phyloP scores from a whole-genome alignment of 192 early-diverging fungal genomes.

The Dissophora globulifera region DNA sequence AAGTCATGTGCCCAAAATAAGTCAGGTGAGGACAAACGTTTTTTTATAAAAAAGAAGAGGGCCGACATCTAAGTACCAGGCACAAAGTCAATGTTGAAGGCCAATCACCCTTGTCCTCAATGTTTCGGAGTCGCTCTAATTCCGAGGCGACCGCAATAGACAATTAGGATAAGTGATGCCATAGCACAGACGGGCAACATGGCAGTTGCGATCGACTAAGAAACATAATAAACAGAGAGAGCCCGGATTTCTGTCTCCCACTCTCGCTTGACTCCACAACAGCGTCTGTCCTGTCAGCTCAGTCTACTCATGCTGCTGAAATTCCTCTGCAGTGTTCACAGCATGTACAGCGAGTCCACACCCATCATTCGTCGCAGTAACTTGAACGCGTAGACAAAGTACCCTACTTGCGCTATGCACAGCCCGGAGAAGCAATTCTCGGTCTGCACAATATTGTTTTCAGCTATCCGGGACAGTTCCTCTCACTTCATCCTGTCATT shows the following conservation, averaged over 20 bases:
- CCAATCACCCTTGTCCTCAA: too few relatives aligned
- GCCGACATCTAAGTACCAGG: too few relatives aligned
- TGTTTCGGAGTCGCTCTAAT: too few relatives aligned
- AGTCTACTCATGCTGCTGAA: slow-evolving; percentile 54
- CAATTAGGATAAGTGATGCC: too few relatives aligned
- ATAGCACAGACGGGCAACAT: too few relatives aligned
- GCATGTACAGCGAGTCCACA: slow-evolving; percentile 67
- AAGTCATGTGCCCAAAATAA: too few relatives aligned
- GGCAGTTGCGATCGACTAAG: too few relatives aligned
- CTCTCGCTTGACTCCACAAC: background rate
- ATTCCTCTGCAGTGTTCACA: slow-evolving; percentile 74
- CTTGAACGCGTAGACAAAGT: slow-evolving; percentile 66
- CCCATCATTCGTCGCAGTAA: slow-evolving; percentile 68
- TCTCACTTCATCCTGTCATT: slow-evolving; percentile 61
- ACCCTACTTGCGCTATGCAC: slow-evolving; percentile 64
- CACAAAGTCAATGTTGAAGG: too few relatives aligned
- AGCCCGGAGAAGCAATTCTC: slow-evolving; percentile 75
- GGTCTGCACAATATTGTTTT: slow-evolving; percentile 66
- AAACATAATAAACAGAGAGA: background rate
- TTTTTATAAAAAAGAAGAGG: too few relatives aligned
- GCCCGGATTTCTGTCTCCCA: too few relatives aligned
- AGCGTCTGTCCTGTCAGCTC: slow-evolving; percentile 20
- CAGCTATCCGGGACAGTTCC: slow-evolving; percentile 62
- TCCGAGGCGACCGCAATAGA: too few relatives aligned
- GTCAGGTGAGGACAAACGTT: too few relatives aligned